Evolutionary conservation across 2,329 filamentous ascomycete genomes (phyloP).

Genomic region (Pleomassaria siparia): DNA sequence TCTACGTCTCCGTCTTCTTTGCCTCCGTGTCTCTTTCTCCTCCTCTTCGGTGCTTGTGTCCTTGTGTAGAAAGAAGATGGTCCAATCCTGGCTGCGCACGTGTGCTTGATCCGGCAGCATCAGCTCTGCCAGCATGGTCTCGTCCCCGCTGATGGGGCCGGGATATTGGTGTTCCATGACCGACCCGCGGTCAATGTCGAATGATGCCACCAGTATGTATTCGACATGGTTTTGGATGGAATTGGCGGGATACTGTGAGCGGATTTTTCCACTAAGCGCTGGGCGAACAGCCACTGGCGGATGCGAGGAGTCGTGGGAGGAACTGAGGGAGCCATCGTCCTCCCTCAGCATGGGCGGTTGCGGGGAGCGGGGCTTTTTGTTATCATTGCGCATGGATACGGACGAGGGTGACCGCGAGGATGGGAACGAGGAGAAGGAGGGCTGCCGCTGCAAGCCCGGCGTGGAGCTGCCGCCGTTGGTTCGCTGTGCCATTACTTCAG

Average conservation of each 20-base stretch:
- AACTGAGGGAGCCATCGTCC: slow-evolving; percentile 32
- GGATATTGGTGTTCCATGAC: slow-evolving; percentile 99
- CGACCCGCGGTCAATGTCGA: slow-evolving; percentile 93
- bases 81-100: slow-evolving; percentile 95
- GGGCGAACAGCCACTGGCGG: slow-evolving; percentile 16
- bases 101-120: slow-evolving; percentile 98
- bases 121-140: slow-evolving; percentile 96
- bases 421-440: slow-evolving; percentile 48
- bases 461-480: slow-evolving; percentile 14
- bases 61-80: slow-evolving; percentile 97
- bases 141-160: slow-evolving; percentile 90
- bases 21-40: slow-evolving; percentile 59
- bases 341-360: slow-evolving; percentile 39
- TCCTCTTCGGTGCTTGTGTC: slow-evolving; percentile 85
- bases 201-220: slow-evolving; percentile 95
- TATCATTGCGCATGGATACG: slow-evolving; percentile 38
- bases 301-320: slow-evolving; percentile 30
- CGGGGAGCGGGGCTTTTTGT: slow-evolving; percentile 36
- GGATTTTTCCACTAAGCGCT: slow-evolving; percentile 29
- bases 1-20: slow-evolving; percentile 56
- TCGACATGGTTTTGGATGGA: slow-evolving; percentile 85
- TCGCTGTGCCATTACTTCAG: slow-evolving; percentile 34
- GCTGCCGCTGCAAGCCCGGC: slow-evolving; percentile 39
- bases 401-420: slow-evolving; percentile 43
- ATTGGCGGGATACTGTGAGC: slow-evolving; percentile 52